Base-by-base conservation (phyloP, 2,329 filamentous ascomycete species). In the Cladosporium halotolerans region DNA sequence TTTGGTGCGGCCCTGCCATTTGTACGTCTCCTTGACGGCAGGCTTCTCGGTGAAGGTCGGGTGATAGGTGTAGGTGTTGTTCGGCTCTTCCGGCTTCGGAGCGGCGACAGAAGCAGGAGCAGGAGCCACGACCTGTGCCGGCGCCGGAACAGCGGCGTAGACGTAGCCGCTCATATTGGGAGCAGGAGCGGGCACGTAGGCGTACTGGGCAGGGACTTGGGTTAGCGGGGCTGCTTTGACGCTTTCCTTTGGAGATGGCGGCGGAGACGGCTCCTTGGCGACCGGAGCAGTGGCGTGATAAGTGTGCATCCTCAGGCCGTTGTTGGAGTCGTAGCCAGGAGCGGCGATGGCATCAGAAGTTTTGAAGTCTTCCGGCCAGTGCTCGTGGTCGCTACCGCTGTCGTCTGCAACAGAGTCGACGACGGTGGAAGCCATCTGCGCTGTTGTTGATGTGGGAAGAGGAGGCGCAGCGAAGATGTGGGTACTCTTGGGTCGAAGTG, bases 1-100 rank as follows among this genome's bases (percentile, higher is more conserved):
- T 46, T 65, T 68, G 43, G 66, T 69, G 50, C 69, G 68, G 16
- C 69, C 69, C 47, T 64, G 55, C 68, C 68, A 71, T 53, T 58
- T 57, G 47, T 60, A 61, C 16, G 58, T 56, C 45, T 40, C 34
- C 43, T 48, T 49, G 32, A 45, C 41, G 18, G 38, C 28, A 9
- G 43, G 43, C n/a, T 41, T 43, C 10, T 40, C 50, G 18, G 50
- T 14, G 43, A 46, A 40, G 36, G 23, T 42, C 39, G 51, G 51
- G 36, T 47, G 43, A 23, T 53, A 53, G 13, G 44, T 47, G 51
- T 53, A 47, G 16, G 43, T 47, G 38, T 51, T 51, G 11, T 31
- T 32, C 5, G 31, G 38, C 11, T 48, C 48, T 34, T 13, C 44
- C 14, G 46, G 19, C 18, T 23, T 44, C 40, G 42, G 45, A 13